Percentiles rank a stretch among this genome's conserved stretches.
Conservation (phyloP, 352 stramenopile genomes). For the Phytophthora palmivora region DNA sequence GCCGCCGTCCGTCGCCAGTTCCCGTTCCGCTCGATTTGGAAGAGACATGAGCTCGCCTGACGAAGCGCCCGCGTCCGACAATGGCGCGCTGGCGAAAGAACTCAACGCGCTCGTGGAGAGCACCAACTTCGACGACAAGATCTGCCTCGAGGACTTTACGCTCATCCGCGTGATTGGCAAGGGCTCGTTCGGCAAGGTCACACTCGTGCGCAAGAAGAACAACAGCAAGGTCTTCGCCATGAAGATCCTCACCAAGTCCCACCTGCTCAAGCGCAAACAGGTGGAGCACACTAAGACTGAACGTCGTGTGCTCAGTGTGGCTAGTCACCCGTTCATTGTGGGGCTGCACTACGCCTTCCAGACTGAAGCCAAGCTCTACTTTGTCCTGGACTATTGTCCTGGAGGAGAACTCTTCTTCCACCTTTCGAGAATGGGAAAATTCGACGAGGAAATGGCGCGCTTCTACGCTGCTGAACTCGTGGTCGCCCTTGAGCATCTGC, state of each 20-base stretch:
- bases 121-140: constrained; percentile 87
- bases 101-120: constrained; percentile 76
- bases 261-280: constrained; percentile 95
- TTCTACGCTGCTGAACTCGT: constrained; percentile 97
- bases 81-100: constrained; percentile 51
- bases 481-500: constrained; percentile 96
- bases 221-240: constrained; percentile 93
- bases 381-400: constrained; percentile 98
- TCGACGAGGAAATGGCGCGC: constrained; percentile 95
- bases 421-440: constrained; percentile 95
- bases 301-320: constrained; percentile 94
- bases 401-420: constrained; percentile 99
- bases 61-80: constrained; percentile 38
- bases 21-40: constrained; percentile 7
- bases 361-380: constrained; percentile 97
- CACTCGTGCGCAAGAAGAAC: constrained; percentile 90
- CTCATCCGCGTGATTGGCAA: constrained; percentile 92
- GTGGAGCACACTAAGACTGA: constrained; percentile 98
- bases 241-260: constrained; percentile 92
- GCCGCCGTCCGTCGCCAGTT: constrained; percentile 13
- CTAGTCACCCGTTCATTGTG: constrained; percentile 98
- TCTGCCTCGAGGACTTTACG: constrained; percentile 91
- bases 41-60: constrained; percentile 66
- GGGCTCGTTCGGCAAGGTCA: constrained; percentile 90
- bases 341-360: constrained; percentile 98